Conservation (phyloP, 345 rosid genomes). For the Ailanthus altissimus region DNA sequence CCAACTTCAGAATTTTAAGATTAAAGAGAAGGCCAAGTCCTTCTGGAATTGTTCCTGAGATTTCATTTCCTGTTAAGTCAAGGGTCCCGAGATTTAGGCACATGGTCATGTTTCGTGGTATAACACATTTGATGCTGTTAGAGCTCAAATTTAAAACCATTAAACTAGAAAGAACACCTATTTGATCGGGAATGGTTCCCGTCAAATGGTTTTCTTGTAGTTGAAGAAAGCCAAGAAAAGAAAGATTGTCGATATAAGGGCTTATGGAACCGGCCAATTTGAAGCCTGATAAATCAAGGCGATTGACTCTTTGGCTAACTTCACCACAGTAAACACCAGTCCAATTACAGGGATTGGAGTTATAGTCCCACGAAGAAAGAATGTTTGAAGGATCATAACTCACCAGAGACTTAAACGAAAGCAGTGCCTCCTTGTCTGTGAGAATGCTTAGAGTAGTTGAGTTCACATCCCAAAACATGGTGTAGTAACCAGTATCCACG, state of each 20-base stretch:
- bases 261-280: neutral
- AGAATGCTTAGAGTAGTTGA: neutral
- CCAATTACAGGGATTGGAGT: neutral
- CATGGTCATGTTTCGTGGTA: constrained; percentile 1
- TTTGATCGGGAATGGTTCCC: neutral
- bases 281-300: neutral
- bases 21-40: neutral
- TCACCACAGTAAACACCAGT: neutral
- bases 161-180: neutral
- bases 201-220: neutral
- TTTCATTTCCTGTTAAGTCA: neutral
- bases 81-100: neutral
- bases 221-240: neutral
- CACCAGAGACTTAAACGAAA: neutral
- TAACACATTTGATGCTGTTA: neutral
- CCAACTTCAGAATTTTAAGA: too few relatives aligned
- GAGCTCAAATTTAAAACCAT: neutral
- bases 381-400: neutral
- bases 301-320: neutral
- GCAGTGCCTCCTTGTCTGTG: neutral
- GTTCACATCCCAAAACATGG: neutral
- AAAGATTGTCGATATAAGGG: neutral
- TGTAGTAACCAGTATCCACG: too few relatives aligned
- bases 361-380: neutral
- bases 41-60: too few relatives aligned